Evolutionary conservation across 257 asterid genomes (phyloP).

Genomic region (Salvia splendens): DNA sequence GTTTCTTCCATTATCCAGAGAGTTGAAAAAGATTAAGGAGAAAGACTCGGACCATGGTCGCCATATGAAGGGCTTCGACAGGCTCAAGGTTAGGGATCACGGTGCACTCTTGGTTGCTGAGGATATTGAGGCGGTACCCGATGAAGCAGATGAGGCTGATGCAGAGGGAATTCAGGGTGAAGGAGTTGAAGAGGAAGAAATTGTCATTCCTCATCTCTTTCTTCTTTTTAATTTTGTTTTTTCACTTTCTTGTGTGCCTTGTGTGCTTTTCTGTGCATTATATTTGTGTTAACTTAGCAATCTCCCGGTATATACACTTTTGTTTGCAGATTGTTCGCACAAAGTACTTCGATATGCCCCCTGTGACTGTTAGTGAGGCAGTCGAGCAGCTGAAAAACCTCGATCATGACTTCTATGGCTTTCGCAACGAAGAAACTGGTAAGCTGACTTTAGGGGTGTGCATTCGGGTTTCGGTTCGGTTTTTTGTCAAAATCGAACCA

Average conservation of each 20-base stretch:
- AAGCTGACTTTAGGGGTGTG: background rate
- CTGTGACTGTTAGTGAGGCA: slow-evolving; percentile 79
- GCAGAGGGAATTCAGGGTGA: slow-evolving; percentile 37
- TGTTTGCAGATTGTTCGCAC: slow-evolving; percentile 70
- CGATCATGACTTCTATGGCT: slow-evolving; percentile 89
- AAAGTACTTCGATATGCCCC: slow-evolving; percentile 94
- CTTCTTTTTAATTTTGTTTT: background rate
- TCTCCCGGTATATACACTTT: background rate
- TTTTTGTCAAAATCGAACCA: too few relatives aligned
- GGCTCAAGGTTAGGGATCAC: slow-evolving; percentile 66
- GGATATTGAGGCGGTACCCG: slow-evolving; percentile 44
- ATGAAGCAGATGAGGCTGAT: slow-evolving; percentile 37
- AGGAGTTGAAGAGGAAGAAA: slow-evolving; percentile 46
- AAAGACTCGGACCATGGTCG: slow-evolving; percentile 91
- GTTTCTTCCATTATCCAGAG: slow-evolving; percentile 81
- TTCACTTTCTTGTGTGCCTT: background rate
- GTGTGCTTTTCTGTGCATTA: too few relatives aligned
- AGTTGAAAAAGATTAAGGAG: slow-evolving; percentile 94
- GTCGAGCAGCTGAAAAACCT: slow-evolving; percentile 90
- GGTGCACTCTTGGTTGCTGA: slow-evolving; percentile 34
- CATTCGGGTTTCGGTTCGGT: too few relatives aligned
- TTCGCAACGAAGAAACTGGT: slow-evolving; percentile 91
- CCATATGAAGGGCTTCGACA: slow-evolving; percentile 84
- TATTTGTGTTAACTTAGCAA: background rate
- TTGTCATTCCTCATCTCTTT: slow-evolving; percentile 19